Base-by-base conservation (phyloP, 768 basidiomycete genomes). In the Macrocybe gigantea region DNA sequence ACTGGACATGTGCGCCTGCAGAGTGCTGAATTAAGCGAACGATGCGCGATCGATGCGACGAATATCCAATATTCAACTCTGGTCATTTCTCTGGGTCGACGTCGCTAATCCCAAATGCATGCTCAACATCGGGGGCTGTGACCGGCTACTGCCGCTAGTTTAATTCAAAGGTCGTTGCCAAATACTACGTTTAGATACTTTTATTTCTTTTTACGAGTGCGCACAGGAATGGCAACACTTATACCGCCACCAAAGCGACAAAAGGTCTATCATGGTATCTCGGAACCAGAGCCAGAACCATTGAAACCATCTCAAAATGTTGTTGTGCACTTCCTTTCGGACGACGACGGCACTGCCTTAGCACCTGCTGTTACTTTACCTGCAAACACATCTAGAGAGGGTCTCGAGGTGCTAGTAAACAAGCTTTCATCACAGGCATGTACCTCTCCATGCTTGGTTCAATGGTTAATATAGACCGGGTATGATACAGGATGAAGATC, bases 311-410 rank as follows among this genome's bases (percentile, higher is more conserved):
- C 82, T 1, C 81, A 84, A 0, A 83, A 84, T 52, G 70, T 98
- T 48, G 77, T 97, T 11, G 93, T 96, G 14, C 92, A 95, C 59
- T 97, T 98, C 62, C 83, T 93, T 29, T 87, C 86, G 3, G 90
- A 94, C 49, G 86, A 93, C 44, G 87, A 94, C 64, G 92, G 85
- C 0, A 69, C 72, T 49, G 68, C 82, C 3, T 71, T 98, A 14
- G 94, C 93, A 15, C 93, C 94, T 44, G 82, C 88, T 0, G 83
- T 98, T 60, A 92, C 82, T 64, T 67, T 97, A 41, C 94, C 93
- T 9, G 89, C 94, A 22, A 87, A 93, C 67, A 76, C 94, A 7
- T 78, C 83, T 6, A 69, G 91, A 50, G 88, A 93, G 53, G 88
- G 82, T 5, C 69, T 98, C 32, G 90, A 98, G 65, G 72, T 80